A percentile compares a stretch with the other conserved stretches of the same genome.
These are phyloP conservation scores for Ceratocystis lukuohia DNA, from an alignment of 2,329 filamentous ascomycete genomes.

Conservation along the genomic window DNA sequence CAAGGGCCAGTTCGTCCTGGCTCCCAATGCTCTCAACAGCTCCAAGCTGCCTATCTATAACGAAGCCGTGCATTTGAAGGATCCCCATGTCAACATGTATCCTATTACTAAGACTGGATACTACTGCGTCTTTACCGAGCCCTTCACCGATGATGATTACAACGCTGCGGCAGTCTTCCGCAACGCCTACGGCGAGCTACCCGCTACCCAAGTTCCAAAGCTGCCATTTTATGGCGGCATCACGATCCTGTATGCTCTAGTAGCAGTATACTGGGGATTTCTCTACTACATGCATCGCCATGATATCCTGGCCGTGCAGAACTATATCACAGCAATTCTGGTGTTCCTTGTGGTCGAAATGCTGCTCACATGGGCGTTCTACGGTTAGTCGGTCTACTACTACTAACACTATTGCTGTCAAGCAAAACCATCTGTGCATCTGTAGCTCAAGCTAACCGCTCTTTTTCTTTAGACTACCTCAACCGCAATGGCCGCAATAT, in stretches of 20 bases:
- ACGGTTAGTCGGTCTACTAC: constrained; percentile 41
- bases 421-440: too few relatives aligned
- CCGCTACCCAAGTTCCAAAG: constrained; percentile 90
- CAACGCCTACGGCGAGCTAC: constrained; percentile 91
- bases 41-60: constrained; percentile 64
- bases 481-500: constrained; percentile 78
- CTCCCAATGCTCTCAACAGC: constrained; percentile 57
- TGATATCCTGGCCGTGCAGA: constrained; percentile 94
- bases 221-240: constrained; percentile 93
- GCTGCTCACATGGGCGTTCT: constrained; percentile 98
- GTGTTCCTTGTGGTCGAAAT: constrained; percentile 91
- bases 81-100: constrained; percentile 64
- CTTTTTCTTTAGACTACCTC: constrained; percentile 56
- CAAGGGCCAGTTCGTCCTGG: constrained; percentile 71
- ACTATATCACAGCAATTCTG: constrained; percentile 95
- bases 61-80: constrained; percentile 67
- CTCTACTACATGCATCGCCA: constrained; percentile 87
- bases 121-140: constrained; percentile 78
- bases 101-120: constrained; percentile 82
- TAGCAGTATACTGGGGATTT: constrained; percentile 81
- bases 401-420: constrained; percentile 19
- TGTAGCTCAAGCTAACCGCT: background rate
- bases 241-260: constrained; percentile 81
- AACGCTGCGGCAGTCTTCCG: constrained; percentile 77
- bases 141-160: constrained; percentile 56